Conservation (phyloP, 2,329 filamentous ascomycete genomes). For the Colletotrichum plurivorum region DNA sequence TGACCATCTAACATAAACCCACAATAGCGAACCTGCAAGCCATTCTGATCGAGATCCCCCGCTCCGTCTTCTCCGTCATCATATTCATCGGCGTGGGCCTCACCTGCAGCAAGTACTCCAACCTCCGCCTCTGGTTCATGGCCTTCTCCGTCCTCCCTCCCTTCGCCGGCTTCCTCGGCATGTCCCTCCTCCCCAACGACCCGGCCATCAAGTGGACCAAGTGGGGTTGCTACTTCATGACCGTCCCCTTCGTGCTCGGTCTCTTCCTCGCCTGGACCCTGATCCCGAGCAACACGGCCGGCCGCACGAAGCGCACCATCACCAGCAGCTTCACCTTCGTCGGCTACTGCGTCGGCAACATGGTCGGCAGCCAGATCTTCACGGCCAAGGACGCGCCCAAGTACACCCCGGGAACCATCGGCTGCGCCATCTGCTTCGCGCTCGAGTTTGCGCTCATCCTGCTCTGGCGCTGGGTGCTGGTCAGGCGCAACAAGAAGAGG, state of each 20-base stretch:
- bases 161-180: constrained; percentile 52
- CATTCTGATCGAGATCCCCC: constrained; percentile 53
- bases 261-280: constrained; percentile 38
- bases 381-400: constrained; percentile 57
- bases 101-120: constrained; percentile 49
- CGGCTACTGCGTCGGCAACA: constrained; percentile 63
- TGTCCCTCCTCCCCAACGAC: constrained; percentile 52
- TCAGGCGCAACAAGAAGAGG: constrained; percentile 55
- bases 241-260: constrained; percentile 47
- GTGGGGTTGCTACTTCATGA: constrained; percentile 55
- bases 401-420: constrained; percentile 58
- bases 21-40: constrained; percentile 51
- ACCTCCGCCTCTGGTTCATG: constrained; percentile 56
- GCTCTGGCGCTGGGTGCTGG: constrained; percentile 56
- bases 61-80: constrained; percentile 50
- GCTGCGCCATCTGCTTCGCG: constrained; percentile 55
- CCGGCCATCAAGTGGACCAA: constrained; percentile 53
- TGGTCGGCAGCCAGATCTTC: constrained; percentile 63
- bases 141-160: constrained; percentile 52
- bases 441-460: constrained; percentile 54
- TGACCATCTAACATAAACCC: not conserved
- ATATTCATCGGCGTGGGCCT: constrained; percentile 54
- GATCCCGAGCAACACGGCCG: constrained; percentile 61
- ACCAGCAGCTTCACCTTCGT: constrained; percentile 61
- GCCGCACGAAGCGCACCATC: constrained; percentile 62